Conservation (phyloP, 306 rosid genomes). For the Quercus gilva region DNA sequence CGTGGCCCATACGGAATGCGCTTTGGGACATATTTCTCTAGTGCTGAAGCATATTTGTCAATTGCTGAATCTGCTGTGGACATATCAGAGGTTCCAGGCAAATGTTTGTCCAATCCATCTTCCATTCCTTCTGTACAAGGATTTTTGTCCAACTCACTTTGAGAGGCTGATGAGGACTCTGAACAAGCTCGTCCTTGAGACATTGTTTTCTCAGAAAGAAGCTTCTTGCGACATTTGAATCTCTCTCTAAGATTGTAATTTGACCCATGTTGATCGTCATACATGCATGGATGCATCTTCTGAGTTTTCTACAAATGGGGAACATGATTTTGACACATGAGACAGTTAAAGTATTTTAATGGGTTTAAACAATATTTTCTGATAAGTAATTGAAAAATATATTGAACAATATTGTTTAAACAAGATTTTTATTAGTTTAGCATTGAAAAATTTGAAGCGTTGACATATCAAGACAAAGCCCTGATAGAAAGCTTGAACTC, state of each 20-base stretch:
- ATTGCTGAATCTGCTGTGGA: background rate
- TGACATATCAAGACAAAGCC: background rate
- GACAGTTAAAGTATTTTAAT: background rate
- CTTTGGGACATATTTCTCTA: constrained; percentile 16
- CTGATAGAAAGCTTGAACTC: background rate
- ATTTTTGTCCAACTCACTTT: constrained; percentile 26
- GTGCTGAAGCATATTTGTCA: constrained; percentile 15
- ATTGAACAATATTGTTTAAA: background rate
- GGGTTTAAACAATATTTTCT: background rate
- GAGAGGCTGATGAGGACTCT: constrained; percentile 23
- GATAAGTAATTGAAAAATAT: no score
- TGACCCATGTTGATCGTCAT: constrained; percentile 48
- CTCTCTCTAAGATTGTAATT: constrained; percentile 71
- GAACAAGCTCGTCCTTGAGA: constrained; percentile 31
- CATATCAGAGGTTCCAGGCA: constrained; percentile 27
- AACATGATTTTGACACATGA: background rate
- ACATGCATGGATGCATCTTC: constrained; percentile 75
- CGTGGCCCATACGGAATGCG: constrained; percentile 39
- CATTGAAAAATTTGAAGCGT: background rate
- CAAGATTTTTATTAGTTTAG: background rate
- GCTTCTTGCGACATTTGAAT: constrained; percentile 30
- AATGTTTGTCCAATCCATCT: constrained; percentile 14
- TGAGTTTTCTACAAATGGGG: constrained; percentile 43
- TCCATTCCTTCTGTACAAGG: constrained; percentile 23
- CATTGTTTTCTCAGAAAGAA: constrained; percentile 17